Evolutionary conservation across 768 basidiomycete species (phyloP), one percentile per base, ranked within the genome.

Genomic region (Lyophyllum shimeji): DNA sequence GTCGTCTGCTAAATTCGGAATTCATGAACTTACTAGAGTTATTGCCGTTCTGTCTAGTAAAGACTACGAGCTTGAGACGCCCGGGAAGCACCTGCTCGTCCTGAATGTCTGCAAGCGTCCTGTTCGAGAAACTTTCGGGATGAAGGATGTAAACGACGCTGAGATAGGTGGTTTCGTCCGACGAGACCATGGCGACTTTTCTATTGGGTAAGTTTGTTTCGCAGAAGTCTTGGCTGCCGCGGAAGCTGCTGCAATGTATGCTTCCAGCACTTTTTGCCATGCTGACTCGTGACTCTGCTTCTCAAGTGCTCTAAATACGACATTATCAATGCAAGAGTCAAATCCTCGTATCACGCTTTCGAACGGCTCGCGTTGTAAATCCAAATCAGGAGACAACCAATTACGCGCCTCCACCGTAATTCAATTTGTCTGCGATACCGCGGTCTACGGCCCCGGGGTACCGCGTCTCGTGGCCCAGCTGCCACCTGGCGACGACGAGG

Each of bases 401-500:
- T 61, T 80, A 37, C 76, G 71, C 20, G 88, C 82, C 7, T 88
- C 87, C 5, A 82, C 90, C 1, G 78, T 83, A 20, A 80, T 94
- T 33, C 79, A 87, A 58, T 95, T 95, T 65, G 75, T 89, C 24
- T 95, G 93, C 67, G 90, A 92, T 57, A 76, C 74, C 11, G 77
- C 82, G 2, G 81, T 85, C 7, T 84, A 81, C 62, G 79, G 80
- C 6, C 69, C 72, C 49, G 88, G 89, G 61, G 65, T 58, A 60
- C 79, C 80, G 9, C 65, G 73, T 17, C 76, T 95, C 3, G 69
- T 92, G 2, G 85, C 82, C 1, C 84, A 88, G 47, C 80, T 93
- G 21, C 89, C 89, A 4, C 82, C 84, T 7, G 73, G 74, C 8
- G 80, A 82, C 15, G 84, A 87, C 31, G 81, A 86, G 8, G 65